Base-by-base conservation (phyloP, 1,284 basidiomycete genomes). In the Sphagnurus paluster region DNA sequence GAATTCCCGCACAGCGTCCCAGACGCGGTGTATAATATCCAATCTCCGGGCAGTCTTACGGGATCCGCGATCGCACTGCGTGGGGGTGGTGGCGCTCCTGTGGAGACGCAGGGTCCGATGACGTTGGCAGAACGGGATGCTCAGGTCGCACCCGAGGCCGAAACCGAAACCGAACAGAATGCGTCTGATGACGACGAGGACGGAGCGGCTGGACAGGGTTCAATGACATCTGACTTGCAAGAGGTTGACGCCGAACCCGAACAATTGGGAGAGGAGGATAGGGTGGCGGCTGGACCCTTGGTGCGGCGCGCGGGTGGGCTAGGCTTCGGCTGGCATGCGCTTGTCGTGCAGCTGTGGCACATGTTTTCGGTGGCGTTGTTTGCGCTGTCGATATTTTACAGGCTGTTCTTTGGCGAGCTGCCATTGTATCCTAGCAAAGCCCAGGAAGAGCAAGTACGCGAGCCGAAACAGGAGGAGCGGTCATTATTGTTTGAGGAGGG, bases 1-100 rank as follows among this genome's bases (percentile, higher is more conserved):
- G 52, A 55, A 26, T 44, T 60, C 16, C 37, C 23, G 46, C 53
- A 16, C 39, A n/a, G 23, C 36, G 21, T 9, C 13, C 21, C 13
- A 10, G n/a, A n/a, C n/a, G n/a, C n/a, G n/a, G n/a, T n/a, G n/a
- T n/a, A n/a, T n/a, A n/a, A n/a, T n/a, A n/a, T n/a, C n/a, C n/a
- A n/a, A n/a, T n/a, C n/a, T n/a, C n/a, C n/a, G n/a, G n/a, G n/a
- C 17, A 44, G 34, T 5, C 33, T 41, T 3, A 20, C 21, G 4
- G 38, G 34, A 17, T 21, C 30, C 26, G 36, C 16, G 13, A n/a
- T 21, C 9, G 26, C 38, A 5, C 20, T 42, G 14, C 38, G 6
- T 25, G 23, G 44, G 7, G 8, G 1, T 24, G 21, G 3, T 24
- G 19, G n/a, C n/a, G n/a, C n/a, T n/a, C n/a, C n/a, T n/a, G n/a